These are phyloP conservation scores for Climacium dendroides DNA, from an alignment of 225 moss, liverwort and hornwort genomes.

Conservation along the genomic window DNA sequence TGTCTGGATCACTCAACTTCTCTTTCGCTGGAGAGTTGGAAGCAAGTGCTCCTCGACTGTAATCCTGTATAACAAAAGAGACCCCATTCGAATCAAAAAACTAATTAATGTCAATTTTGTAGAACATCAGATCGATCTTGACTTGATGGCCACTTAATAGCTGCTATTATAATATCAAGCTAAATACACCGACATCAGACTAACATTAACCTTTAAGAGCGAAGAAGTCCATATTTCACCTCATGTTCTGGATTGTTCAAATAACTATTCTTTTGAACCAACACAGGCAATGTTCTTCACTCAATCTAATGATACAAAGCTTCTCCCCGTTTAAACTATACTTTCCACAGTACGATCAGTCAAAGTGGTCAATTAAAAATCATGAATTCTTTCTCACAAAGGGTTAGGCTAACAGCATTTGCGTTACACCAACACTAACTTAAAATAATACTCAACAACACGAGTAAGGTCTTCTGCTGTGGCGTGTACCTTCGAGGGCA, in stretches of 20 bases:
- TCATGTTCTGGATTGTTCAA: not conserved
- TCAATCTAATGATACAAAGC: no score
- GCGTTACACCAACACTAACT: not conserved
- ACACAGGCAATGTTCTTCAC: no score
- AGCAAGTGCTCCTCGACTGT: not conserved
- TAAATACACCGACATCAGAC: not conserved
- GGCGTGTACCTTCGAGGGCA: constrained; percentile 1
- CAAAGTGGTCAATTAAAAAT: not conserved
- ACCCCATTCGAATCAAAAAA: not conserved
- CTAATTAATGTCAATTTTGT: no score
- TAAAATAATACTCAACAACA: not conserved
- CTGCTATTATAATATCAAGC: not conserved
- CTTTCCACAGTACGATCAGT: not conserved
- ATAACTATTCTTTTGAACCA: no score
- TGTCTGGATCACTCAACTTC: constrained; percentile 20
- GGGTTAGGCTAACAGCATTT: not conserved
- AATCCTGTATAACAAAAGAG: not conserved
- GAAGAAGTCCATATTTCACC: no score
- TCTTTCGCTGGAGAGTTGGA: constrained; percentile 6
- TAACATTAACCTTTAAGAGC: not conserved
- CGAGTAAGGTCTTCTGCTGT: not conserved
- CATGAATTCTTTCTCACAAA: not conserved
- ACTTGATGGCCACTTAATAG: not conserved
- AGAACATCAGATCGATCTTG: not conserved
- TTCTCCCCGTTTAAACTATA: no score